A percentile compares a stretch with the other conserved stretches of the same genome.
Conservation (phyloP, 768 basidiomycete species). For the Trametes cingulata region DNA sequence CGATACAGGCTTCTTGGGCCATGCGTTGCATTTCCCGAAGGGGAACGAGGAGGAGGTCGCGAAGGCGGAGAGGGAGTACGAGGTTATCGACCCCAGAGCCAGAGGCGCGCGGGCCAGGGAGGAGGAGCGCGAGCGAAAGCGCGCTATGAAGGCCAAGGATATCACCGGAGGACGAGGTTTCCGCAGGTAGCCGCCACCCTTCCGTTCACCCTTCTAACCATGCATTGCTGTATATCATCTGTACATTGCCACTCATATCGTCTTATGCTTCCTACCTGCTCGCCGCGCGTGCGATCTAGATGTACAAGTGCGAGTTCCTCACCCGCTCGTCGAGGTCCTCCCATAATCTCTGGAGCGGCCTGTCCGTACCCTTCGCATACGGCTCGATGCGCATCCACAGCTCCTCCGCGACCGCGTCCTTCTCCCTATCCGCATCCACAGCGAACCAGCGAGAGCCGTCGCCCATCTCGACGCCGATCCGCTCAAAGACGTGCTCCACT, state of each 20-base stretch:
- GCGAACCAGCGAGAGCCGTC: constrained; percentile 47
- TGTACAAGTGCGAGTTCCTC: constrained; percentile 22
- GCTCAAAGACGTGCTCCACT: constrained; percentile 61
- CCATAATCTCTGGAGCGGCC: constrained; percentile 57
- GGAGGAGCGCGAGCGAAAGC: constrained; percentile 72
- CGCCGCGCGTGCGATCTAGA: constrained; percentile 5
- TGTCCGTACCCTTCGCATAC: constrained; percentile 40
- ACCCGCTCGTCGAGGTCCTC: constrained; percentile 29
- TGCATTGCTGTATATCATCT: neutral
- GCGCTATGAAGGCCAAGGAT: constrained; percentile 29
- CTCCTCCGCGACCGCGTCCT: constrained; percentile 51
- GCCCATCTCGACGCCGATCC: constrained; percentile 54
- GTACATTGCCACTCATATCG: constrained; percentile 1
- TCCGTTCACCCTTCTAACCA: neutral
- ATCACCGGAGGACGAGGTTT: constrained; percentile 28
- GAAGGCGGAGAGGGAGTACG: constrained; percentile 84
- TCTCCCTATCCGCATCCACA: constrained; percentile 57
- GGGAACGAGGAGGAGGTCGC: constrained; percentile 71
- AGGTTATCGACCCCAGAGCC: constrained; percentile 83
- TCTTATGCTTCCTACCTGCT: neutral
- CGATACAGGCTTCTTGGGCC: constrained; percentile 73
- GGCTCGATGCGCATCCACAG: constrained; percentile 56
- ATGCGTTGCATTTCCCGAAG: constrained; percentile 75
- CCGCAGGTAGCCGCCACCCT: constrained; percentile 21
- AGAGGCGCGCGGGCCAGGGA: constrained; percentile 73